phyloP scores from a whole-genome alignment of 2,329 filamentous ascomycete genomes.

The Hypoxylon sp. region DNA sequence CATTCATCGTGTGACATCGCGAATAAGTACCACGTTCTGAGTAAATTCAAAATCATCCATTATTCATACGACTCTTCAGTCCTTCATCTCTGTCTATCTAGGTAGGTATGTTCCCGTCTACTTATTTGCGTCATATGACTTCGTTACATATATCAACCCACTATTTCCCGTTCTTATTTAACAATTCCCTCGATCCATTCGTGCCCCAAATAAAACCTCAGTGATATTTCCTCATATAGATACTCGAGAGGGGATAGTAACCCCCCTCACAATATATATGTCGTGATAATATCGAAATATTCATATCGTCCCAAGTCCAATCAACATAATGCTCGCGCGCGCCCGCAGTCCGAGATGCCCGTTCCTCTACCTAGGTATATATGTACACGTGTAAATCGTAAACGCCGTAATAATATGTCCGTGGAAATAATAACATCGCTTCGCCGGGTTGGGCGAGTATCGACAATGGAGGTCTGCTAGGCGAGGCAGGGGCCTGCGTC shows the following conservation, averaged over 20 bases:
- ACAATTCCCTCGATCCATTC: constrained; percentile 17
- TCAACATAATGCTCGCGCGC: constrained; percentile 23
- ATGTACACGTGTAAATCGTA: constrained; percentile 34
- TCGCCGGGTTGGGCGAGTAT: neutral
- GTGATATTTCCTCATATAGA: neutral
- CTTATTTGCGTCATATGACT: constrained; percentile 24
- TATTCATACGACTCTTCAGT: constrained; percentile 17
- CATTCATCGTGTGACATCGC: neutral
- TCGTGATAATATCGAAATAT: constrained; percentile 14
- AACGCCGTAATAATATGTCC: constrained; percentile 40
- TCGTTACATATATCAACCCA: constrained; percentile 27
- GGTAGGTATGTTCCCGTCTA: constrained; percentile 16
- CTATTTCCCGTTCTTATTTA: constrained; percentile 8
- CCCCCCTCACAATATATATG: constrained; percentile 35
- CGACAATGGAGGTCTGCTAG: neutral
- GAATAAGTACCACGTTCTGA: too few species aligned
- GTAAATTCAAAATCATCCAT: constrained; percentile 17
- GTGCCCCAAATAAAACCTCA: too few species aligned
- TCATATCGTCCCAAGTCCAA: constrained; percentile 12
- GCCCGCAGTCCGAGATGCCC: constrained; percentile 31
- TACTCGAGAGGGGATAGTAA: constrained; percentile 12
- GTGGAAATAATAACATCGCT: constrained; percentile 14
- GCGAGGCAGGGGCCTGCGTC: neutral
- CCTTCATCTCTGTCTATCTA: constrained; percentile 14
- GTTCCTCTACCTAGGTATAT: constrained; percentile 9